Conservation (phyloP, 2,329 filamentous ascomycete species). For the Xylariaceae sp. region DNA sequence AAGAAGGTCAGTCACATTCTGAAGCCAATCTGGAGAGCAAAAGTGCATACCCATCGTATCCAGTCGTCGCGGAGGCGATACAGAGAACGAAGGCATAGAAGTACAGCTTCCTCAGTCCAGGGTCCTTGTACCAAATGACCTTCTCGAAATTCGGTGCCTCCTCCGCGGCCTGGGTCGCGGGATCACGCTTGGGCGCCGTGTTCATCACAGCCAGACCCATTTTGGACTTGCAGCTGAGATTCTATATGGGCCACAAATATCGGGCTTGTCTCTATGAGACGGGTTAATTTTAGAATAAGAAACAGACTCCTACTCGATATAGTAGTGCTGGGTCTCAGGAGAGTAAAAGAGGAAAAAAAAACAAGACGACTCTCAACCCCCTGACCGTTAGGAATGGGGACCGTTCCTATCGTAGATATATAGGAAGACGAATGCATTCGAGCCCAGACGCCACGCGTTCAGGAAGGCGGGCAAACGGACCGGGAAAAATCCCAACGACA, state of each 20-base stretch:
- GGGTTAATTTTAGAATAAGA: constrained; percentile 1
- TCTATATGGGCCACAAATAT: too few relatives aligned
- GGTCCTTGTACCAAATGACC: constrained; percentile 49
- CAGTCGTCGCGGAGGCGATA: constrained; percentile 51
- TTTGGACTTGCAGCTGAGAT: constrained; percentile 5
- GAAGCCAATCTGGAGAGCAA: not conserved
- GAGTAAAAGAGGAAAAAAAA: not conserved
- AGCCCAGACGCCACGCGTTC: constrained; percentile 6
- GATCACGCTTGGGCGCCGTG: constrained; percentile 11
- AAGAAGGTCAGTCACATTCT: constrained; percentile 8
- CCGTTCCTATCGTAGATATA: constrained; percentile 23
- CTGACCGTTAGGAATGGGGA: constrained; percentile 6
- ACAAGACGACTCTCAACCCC: too few relatives aligned
- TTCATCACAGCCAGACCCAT: constrained; percentile 15
- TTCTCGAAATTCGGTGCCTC: constrained; percentile 47
- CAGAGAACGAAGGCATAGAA: constrained; percentile 47
- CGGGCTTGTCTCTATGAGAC: not conserved
- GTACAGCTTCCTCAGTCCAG: constrained; percentile 53
- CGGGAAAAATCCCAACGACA: constrained; percentile 19
- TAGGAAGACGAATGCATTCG: constrained; percentile 13
- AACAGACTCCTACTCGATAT: not conserved
- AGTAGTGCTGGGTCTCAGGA: not conserved
- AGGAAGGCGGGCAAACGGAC: constrained; percentile 28
- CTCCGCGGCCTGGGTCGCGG: constrained; percentile 35
- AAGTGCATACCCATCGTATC: constrained; percentile 47